Conservation (phyloP, 2,329 filamentous ascomycete genomes). For the Diaporthe longicolla region DNA sequence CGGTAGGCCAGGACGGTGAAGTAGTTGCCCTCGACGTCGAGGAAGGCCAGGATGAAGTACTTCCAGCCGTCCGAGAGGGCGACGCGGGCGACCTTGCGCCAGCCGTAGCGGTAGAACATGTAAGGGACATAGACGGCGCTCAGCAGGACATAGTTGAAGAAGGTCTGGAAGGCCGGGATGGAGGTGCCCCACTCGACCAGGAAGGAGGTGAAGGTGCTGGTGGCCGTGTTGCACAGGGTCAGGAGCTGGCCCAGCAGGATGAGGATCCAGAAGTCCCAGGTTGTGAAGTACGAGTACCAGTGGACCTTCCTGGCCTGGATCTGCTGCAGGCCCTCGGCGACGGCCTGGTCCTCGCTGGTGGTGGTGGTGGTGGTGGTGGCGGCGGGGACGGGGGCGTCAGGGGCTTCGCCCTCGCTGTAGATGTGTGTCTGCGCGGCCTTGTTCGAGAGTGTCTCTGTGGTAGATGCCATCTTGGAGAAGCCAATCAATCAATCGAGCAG, state of each 20-base stretch:
- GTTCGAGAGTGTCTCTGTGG: conserved; percentile 40
- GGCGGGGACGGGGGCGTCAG: background rate
- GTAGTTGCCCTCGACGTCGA: conserved; percentile 98
- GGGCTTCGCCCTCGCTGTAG: conserved; percentile 42
- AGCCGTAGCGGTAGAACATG: conserved; percentile 84
- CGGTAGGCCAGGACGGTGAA: conserved; percentile 96
- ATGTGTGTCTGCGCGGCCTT: conserved; percentile 49
- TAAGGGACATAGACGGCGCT: conserved; percentile 85
- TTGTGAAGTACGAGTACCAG: conserved; percentile 84
- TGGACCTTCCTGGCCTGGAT: conserved; percentile 67
- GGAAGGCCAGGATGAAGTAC: conserved; percentile 91
- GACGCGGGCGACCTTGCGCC: conserved; percentile 76
- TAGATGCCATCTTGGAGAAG: conserved; percentile 37
- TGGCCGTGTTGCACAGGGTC: conserved; percentile 90
- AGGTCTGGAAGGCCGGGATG: conserved; percentile 94
- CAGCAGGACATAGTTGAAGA: conserved; percentile 94
- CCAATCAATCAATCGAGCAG: background rate
- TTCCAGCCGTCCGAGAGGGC: conserved; percentile 86
- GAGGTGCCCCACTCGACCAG: conserved; percentile 77
- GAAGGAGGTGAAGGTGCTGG: conserved; percentile 89
- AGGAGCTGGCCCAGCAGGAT: conserved; percentile 86
- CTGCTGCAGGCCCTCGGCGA: conserved; percentile 66
- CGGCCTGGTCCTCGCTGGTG: conserved; percentile 53
- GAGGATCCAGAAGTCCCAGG: conserved; percentile 89
- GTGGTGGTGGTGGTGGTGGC: background rate